These are phyloP conservation scores for Picea sitchensis DNA, from an alignment of 75 land plant genomes.

Conservation along the genomic window DNA sequence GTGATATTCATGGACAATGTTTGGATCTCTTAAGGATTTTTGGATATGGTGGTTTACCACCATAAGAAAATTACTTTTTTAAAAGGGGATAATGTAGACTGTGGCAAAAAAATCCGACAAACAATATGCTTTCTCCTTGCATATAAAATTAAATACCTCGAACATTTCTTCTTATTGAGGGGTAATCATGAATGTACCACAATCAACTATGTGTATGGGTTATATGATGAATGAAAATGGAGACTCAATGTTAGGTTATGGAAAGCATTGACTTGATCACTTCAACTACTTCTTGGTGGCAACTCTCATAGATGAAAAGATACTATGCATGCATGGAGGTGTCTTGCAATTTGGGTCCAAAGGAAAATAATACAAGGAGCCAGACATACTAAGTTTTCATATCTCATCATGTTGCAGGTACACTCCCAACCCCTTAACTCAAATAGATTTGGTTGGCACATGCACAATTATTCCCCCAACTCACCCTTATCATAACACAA, in stretches of 20 bases:
- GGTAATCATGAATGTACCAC: conserved; percentile 89
- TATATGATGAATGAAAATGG: conserved; percentile 82
- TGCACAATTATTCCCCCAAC: too few relatives aligned
- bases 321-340: conserved; percentile 89
- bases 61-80: conserved; percentile 54
- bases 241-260: conserved; percentile 69
- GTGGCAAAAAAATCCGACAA: conserved; percentile 59
- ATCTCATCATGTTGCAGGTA: too few relatives aligned
- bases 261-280: conserved; percentile 72
- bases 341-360: too few relatives aligned
- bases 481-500: too few relatives aligned
- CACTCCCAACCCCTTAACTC: too few relatives aligned
- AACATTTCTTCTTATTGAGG: conserved; percentile 70
- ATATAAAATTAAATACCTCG: conserved; percentile 77
- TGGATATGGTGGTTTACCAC: conserved; percentile 61
- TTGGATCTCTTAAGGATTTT: conserved; percentile 53
- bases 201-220: conserved; percentile 73
- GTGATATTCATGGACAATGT: conserved; percentile 64
- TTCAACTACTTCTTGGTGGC: conserved; percentile 85
- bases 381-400: too few relatives aligned
- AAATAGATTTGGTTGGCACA: too few relatives aligned
- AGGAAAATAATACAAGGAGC: too few relatives aligned
- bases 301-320: conserved; percentile 79
- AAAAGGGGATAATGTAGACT: conserved; percentile 51
- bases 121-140: conserved; percentile 76